Evolutionary conservation across 1,139 yeast species (phyloP), one percentile per base, ranked within the genome.

Genomic region (Sporopachydermia cereana): DNA sequence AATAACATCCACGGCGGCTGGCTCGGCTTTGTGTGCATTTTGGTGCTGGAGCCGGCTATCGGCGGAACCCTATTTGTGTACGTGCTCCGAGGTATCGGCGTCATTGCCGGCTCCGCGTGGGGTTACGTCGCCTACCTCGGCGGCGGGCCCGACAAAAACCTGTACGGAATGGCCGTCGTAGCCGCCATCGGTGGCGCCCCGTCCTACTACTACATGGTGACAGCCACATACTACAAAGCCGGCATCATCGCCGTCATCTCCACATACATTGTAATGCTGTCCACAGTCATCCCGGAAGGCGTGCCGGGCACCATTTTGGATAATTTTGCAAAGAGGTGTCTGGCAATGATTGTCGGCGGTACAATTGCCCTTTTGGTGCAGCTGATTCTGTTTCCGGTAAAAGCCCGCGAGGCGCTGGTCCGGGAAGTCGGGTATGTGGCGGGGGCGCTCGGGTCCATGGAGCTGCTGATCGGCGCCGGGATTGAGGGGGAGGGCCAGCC

Each of bases 11-110:
- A 71, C 47, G 77, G 77, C 41, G 58, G 71, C 1, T 72, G 77
- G 77, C 66, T 71, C 9, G 77, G 76, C 23, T 72, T 72, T 58
- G 73, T 71, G 4, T 72, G 75, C 46, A 68, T 69, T 42, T 53
- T 72, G 43, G 71, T 71, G 18, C 48, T 71, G 21, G 77, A 72
- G 49, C 71, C 74, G 1, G 69, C 73, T 4, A 66, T 72, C 18
- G 77, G 77, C 4, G 71, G 69, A n/a, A 71, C 77, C 0, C 63
- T 69, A 42, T 68, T 66, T 57, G 69, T 68, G 3, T 68, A 69
- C 48, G 61, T 71, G 43, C 52, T 69, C 2, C 63, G 77, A 51
- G 67, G 68, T 2, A 64, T 71, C 17, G 76, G 76, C 20, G 68
- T 72, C 4, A 55, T 68, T 2, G 43, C 59, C 4, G 77, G 77